Base-by-base conservation (phyloP, 768 basidiomycete genomes). In the Boletus rufocinnamomeus region DNA sequence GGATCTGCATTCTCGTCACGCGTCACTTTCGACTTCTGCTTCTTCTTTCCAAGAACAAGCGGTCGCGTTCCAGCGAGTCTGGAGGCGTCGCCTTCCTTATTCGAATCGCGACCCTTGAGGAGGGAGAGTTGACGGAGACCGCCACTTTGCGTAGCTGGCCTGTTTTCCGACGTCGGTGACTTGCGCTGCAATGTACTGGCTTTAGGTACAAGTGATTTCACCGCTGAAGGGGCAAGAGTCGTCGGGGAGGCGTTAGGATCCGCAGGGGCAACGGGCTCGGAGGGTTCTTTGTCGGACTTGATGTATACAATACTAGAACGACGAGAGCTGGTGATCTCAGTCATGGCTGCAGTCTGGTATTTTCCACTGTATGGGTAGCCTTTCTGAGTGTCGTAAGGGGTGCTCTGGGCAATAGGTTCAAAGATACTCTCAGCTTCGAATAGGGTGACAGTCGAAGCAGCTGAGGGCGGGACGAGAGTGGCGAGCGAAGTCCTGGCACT, bases 251-350 rank as follows among this genome's bases (percentile, higher is more conserved):
- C 19, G 30, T 49, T 59, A 35, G 14, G 35, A 27, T 68, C 54
- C 32, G 28, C 50, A 10, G 49, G 21, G 21, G 37, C 17, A 21
- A 35, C 49, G 13, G 38, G 52, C 19, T 62, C 49, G 59, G 10
- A 40, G 21, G 17, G 14, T n/a, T 75, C 66, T 67, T 83, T 77
- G 61, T 83, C 81, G 52, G 86, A 84, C 75, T 80, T 84, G 66
- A 86, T 82, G 73, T 88, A 86, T 58, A 81, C 74, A 72, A 88
- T 84, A 65, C 83, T 85, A 54, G 87, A 84, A 66, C 82, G 82
- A 63, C 79, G 78, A 54, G 54, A 52, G 14, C 57, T 13, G 17
- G 37, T 63, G 62, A 49, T 62, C 54, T 61, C 70, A 64, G 60
- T n/a, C 61, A 60, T 54, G 57, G 66, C 43, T 54, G 47, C 51